A percentile compares a stretch with the other conserved stretches of the same genome.
phyloP scores from a whole-genome alignment of 306 rosid species.

The Canavalia gladiata region DNA sequence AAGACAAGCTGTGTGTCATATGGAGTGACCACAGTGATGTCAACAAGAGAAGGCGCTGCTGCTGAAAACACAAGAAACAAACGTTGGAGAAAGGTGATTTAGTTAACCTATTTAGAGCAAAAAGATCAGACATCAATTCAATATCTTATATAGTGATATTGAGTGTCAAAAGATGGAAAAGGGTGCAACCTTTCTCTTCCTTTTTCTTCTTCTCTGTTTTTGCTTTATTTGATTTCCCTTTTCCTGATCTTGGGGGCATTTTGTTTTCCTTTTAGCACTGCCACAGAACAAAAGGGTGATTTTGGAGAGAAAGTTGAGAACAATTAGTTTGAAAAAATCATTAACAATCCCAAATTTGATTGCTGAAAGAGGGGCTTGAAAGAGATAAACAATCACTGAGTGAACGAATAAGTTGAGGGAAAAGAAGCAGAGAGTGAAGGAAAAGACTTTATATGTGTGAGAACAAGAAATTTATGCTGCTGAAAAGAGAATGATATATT shows the following conservation, averaged over 20 bases:
- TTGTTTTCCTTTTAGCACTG: slow-evolving; percentile 5
- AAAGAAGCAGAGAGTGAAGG: background rate
- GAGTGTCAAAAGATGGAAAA: slow-evolving; percentile 13
- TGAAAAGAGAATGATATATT: slow-evolving; percentile 21
- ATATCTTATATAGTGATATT: background rate
- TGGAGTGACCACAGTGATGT: slow-evolving; percentile 76
- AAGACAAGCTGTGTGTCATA: slow-evolving; percentile 73
- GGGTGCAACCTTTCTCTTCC: slow-evolving; percentile 86
- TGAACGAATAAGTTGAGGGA: slow-evolving; percentile 34
- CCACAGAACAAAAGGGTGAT: background rate
- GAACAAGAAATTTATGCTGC: background rate
- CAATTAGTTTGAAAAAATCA: slow-evolving; percentile 33
- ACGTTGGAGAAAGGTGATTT: background rate
- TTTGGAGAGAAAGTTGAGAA: slow-evolving; percentile 34
- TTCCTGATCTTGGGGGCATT: slow-evolving; percentile 94
- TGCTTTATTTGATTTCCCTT: slow-evolving; percentile 77
- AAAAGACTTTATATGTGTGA: background rate
- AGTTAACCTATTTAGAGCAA: background rate
- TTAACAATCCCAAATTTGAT: background rate
- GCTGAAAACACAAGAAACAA: slow-evolving; percentile 46
- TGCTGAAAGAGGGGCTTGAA: background rate
- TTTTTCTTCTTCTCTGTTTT: slow-evolving; percentile 93
- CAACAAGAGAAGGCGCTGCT: slow-evolving; percentile 82
- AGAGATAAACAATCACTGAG: slow-evolving; percentile 3
- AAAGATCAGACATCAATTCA: background rate